A percentile compares a stretch with the other conserved stretches of the same genome.
Evolutionary conservation across 148 eudicot genomes (phyloP).

Genomic region (Camellia lanceoleosa): DNA sequence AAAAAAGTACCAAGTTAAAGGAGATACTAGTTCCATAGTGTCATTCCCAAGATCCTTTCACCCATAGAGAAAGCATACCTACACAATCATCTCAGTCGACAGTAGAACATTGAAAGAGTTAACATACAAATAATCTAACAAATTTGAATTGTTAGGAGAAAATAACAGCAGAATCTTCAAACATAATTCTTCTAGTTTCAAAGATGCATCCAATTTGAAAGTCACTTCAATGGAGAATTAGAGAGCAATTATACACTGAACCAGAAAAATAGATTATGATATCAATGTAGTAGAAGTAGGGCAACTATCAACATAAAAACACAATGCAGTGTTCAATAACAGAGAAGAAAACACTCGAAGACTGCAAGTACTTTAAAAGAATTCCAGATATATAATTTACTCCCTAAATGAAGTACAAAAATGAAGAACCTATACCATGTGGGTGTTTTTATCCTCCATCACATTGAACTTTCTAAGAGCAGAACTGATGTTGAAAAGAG

Average conservation of each 20-base stretch:
- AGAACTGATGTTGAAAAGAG: conserved; percentile 46
- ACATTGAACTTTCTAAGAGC: conserved; percentile 36
- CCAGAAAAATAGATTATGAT: neutral
- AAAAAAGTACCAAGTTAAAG: conserved; percentile 52
- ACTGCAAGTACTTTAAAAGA: neutral
- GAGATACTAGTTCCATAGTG: conserved; percentile 61
- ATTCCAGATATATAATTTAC: too few relatives aligned
- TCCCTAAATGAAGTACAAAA: neutral
- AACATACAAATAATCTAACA: neutral
- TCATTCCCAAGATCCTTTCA: conserved; percentile 27
- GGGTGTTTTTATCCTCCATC: conserved; percentile 36
- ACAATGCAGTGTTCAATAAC: neutral
- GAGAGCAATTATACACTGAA: neutral
- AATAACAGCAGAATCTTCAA: neutral
- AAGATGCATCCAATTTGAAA: too few relatives aligned
- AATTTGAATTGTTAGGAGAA: neutral
- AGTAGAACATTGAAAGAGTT: conserved; percentile 2
- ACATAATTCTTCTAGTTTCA: neutral
- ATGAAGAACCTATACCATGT: conserved; percentile 45
- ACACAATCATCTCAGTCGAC: conserved; percentile 15
- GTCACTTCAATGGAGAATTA: too few relatives aligned
- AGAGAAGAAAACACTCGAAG: neutral
- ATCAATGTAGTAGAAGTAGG: neutral
- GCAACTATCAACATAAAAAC: neutral
- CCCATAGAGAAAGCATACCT: conserved; percentile 55